Percentiles rank a stretch among this genome's conserved stretches.
These are phyloP conservation scores for Cytospora mali DNA, from an alignment of 2,329 filamentous ascomycete species.

Conservation along the genomic window DNA sequence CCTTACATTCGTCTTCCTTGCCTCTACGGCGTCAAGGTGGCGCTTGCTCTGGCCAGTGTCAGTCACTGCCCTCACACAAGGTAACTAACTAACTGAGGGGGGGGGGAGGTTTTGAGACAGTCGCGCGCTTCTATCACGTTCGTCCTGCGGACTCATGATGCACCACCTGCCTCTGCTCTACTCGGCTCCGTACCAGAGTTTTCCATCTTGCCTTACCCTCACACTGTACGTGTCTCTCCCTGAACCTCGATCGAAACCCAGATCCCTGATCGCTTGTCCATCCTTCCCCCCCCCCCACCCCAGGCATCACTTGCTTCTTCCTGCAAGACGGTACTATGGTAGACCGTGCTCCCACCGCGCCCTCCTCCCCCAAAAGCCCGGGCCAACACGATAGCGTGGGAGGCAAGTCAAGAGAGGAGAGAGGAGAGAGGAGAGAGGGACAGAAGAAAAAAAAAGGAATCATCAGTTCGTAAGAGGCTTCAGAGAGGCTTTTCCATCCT, in stretches of 20 bases:
- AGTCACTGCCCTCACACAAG: neutral
- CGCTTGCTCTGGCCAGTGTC: conserved; percentile 4
- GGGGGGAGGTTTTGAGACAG: neutral
- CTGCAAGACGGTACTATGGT: neutral
- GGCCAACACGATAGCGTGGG: conserved; percentile 1
- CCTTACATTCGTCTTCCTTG: neutral
- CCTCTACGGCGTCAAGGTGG: conserved; percentile 1
- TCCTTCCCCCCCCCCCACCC: neutral
- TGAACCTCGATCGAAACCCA: neutral
- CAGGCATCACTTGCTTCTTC: conserved; percentile 17
- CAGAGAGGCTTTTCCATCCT: neutral
- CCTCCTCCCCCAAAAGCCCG: neutral
- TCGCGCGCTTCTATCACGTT: neutral
- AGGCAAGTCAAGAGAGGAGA: neutral
- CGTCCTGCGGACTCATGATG: neutral
- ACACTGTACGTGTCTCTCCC: neutral
- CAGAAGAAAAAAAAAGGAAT: conserved; percentile 9
- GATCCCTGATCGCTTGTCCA: neutral
- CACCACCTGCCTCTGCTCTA: no score
- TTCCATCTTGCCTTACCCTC: neutral
- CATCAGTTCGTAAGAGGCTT: conserved; percentile 12
- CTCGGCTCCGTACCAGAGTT: neutral
- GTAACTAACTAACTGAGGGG: no score
- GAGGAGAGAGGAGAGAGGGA: no score
- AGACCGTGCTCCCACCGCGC: conserved; percentile 7